phyloP scores from a whole-genome alignment of 345 rosid species.

The Kandelia obovata region DNA sequence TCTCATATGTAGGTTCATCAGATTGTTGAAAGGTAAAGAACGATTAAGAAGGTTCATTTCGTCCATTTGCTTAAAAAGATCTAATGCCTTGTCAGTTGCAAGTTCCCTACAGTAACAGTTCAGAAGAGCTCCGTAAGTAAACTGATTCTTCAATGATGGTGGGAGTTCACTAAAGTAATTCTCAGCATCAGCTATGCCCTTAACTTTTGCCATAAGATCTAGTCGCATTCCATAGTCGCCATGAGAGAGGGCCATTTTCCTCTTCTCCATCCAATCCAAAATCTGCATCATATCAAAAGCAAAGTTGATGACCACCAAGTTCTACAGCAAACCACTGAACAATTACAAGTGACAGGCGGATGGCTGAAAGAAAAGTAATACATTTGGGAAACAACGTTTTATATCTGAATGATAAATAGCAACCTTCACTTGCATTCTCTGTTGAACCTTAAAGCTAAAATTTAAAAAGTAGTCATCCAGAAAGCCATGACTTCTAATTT shows the following conservation, averaged over 20 bases:
- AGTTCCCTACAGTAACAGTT: constrained; percentile 54
- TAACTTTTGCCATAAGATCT: constrained; percentile 57
- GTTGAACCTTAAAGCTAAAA: not conserved
- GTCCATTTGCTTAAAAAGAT: constrained; percentile 54
- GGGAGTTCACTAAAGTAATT: constrained; percentile 43
- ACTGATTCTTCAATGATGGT: constrained; percentile 28
- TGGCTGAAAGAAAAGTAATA: too few relatives aligned
- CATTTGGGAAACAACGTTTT: too few relatives aligned
- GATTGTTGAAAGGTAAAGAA: constrained; percentile 48
- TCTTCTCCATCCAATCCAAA: constrained; percentile 79
- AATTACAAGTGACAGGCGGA: too few relatives aligned
- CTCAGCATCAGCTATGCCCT: constrained; percentile 64
- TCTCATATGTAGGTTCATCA: constrained; percentile 52
- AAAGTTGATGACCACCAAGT: too few relatives aligned
- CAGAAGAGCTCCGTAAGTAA: constrained; percentile 55
- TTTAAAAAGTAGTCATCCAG: not conserved
- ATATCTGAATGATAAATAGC: too few relatives aligned
- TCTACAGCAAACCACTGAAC: too few relatives aligned
- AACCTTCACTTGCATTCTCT: too few relatives aligned
- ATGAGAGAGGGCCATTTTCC: constrained; percentile 37
- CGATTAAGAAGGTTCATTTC: constrained; percentile 32
- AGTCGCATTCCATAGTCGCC: constrained; percentile 47
- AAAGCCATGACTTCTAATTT: not conserved
- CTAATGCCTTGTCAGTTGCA: constrained; percentile 48
- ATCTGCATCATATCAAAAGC: constrained; percentile 34